Evolutionary conservation across 2,329 filamentous ascomycete genomes (phyloP).

Genomic region (Lecanicillium sp.): DNA sequence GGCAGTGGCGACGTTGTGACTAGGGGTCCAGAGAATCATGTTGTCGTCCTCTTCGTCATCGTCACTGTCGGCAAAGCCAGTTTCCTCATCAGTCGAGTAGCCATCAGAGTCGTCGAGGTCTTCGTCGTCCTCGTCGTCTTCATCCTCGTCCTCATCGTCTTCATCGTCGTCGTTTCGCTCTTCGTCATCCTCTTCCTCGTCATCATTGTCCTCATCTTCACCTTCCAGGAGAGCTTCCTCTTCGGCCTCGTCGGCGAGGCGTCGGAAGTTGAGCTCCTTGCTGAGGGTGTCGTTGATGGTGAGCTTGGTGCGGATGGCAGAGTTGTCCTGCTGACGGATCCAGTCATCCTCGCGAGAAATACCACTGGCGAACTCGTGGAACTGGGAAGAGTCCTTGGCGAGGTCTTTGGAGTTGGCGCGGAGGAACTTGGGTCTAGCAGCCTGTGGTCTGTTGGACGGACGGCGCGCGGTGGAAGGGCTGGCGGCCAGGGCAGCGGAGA

Average conservation of each 20-base stretch:
- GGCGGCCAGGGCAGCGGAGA: slow-evolving; percentile 20
- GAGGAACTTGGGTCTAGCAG: slow-evolving; percentile 39
- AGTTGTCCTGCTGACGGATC: slow-evolving; percentile 62
- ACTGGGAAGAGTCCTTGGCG: slow-evolving; percentile 54
- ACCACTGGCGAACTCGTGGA: slow-evolving; percentile 89
- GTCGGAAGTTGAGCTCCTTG: slow-evolving; percentile 84
- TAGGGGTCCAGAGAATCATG: slow-evolving; percentile 50
- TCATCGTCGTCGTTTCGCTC: slow-evolving; percentile 45
- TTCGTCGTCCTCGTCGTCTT: slow-evolving; percentile 45
- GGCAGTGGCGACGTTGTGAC: slow-evolving; percentile 34
- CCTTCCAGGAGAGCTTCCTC: slow-evolving; percentile 76
- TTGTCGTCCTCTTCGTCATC: slow-evolving; percentile 62
- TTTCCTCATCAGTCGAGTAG: slow-evolving; percentile 68
- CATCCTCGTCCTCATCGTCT: slow-evolving; percentile 44
- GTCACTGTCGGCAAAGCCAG: slow-evolving; percentile 63
- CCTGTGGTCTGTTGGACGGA: slow-evolving; percentile 20
- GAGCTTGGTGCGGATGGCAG: slow-evolving; percentile 60
- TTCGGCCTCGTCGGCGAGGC: slow-evolving; percentile 82
- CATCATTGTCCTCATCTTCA: slow-evolving; percentile 39
- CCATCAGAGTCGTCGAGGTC: slow-evolving; percentile 53
- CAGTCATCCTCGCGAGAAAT: slow-evolving; percentile 81
- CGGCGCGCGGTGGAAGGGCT: slow-evolving; percentile 17
- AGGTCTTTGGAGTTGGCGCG: slow-evolving; percentile 46
- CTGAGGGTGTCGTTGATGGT: slow-evolving; percentile 85
- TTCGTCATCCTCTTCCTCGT: slow-evolving; percentile 43